phyloP scores from a whole-genome alignment of 2,329 filamentous ascomycete species.

The Neonectria ditissima region DNA sequence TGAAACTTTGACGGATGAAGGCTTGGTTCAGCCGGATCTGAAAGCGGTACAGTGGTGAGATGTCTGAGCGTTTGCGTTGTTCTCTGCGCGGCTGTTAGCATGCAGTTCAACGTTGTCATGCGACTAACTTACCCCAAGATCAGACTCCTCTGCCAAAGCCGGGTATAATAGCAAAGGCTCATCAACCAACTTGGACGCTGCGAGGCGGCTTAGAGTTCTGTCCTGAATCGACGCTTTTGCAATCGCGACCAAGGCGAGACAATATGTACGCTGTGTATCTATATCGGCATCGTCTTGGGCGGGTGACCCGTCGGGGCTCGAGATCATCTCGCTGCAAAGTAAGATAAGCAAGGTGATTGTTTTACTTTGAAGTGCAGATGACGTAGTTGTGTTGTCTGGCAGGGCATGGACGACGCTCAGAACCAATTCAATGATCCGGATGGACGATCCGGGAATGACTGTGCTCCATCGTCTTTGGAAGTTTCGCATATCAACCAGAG shows the following conservation, averaged over 20 bases:
- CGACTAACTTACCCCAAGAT: slow-evolving; percentile 55
- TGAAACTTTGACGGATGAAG: slow-evolving; percentile 47
- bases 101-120: background rate
- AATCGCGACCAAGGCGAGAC: slow-evolving; percentile 54
- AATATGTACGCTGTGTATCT: slow-evolving; percentile 51
- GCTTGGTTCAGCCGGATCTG: slow-evolving; percentile 39
- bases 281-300: slow-evolving; percentile 43
- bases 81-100: slow-evolving; percentile 45
- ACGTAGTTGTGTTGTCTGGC: slow-evolving; percentile 27
- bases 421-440: slow-evolving; percentile 52
- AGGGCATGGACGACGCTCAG: slow-evolving; percentile 50
- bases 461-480: slow-evolving; percentile 54
- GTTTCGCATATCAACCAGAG: slow-evolving; percentile 56
- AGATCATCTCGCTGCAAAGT: slow-evolving; percentile 57
- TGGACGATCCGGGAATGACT: slow-evolving; percentile 46
- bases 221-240: slow-evolving; percentile 50
- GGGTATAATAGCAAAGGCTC: slow-evolving; percentile 53
- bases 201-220: slow-evolving; percentile 53
- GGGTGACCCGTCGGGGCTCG: slow-evolving; percentile 48
- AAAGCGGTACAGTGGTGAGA: slow-evolving; percentile 34
- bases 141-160: slow-evolving; percentile 49
- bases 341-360: slow-evolving; percentile 54
- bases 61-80: slow-evolving; percentile 47
- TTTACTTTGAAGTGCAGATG: slow-evolving; percentile 49
- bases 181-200: slow-evolving; percentile 57